Evolutionary conservation across 2,329 filamentous ascomycete genomes (phyloP).

Genomic region (Leptographium procerum): DNA sequence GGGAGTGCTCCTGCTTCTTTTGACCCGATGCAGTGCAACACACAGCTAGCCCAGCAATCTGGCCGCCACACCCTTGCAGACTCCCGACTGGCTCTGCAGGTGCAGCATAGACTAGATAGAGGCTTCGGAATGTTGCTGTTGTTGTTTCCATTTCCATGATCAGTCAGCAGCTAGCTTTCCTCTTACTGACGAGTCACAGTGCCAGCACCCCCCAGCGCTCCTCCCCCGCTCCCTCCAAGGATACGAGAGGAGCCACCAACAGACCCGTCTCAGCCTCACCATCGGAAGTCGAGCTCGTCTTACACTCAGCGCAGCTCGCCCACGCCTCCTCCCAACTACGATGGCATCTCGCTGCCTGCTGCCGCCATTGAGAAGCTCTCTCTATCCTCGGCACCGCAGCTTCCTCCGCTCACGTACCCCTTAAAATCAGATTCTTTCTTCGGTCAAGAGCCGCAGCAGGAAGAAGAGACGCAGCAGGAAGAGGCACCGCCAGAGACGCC

Average conservation of each 20-base stretch:
- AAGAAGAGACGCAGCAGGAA: neutral
- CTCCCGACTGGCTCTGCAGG: neutral
- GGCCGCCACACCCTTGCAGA: too few relatives aligned
- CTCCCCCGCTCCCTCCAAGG: neutral
- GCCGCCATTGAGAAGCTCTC: neutral
- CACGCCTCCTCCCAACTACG: slow-evolving; percentile 5
- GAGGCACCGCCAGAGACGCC: neutral
- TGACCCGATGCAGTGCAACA: neutral
- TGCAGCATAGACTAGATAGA: neutral
- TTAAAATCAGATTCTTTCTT: neutral
- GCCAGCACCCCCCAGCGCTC: neutral
- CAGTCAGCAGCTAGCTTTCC: neutral
- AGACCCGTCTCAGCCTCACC: neutral
- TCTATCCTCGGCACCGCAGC: neutral
- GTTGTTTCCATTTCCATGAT: neutral
- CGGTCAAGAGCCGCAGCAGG: neutral
- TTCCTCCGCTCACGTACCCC: neutral
- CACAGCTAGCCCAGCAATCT: neutral
- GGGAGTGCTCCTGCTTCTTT: neutral
- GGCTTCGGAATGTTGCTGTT: neutral
- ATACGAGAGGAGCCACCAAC: too few relatives aligned
- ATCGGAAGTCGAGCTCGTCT: neutral
- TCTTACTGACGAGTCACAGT: neutral
- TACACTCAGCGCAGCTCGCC: neutral
- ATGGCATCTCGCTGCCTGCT: neutral